Evolutionary conservation across 345 rosid genomes (phyloP).

Genomic region (Isatis tinctoria): DNA sequence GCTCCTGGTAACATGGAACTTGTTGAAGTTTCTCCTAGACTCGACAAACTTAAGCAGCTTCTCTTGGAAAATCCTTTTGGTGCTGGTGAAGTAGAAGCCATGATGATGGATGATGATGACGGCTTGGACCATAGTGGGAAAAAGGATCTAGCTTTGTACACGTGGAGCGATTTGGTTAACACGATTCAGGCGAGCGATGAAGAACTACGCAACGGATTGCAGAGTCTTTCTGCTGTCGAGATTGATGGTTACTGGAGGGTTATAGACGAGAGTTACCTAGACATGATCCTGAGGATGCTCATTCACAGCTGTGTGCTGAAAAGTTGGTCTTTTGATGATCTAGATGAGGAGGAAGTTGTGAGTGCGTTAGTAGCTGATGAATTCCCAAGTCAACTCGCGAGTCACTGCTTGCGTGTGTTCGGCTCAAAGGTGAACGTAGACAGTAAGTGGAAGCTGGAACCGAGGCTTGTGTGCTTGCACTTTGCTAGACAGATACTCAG

Average conservation of each 20-base stretch:
- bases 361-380: constrained; percentile 59
- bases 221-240: constrained; percentile 69
- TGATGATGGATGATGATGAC: constrained; percentile 30
- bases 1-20: constrained; percentile 81
- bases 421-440: constrained; percentile 43
- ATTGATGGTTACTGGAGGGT: constrained; percentile 84
- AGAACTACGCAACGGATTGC: constrained; percentile 53
- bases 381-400: constrained; percentile 46
- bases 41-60: constrained; percentile 68
- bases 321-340: constrained; percentile 62
- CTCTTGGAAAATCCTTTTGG: constrained; percentile 52
- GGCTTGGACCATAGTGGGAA: constrained; percentile 22
- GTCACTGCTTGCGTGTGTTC: constrained; percentile 59
- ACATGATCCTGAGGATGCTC: constrained; percentile 56
- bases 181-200: constrained; percentile 82
- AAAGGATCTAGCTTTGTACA: constrained; percentile 37
- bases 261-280: constrained; percentile 67
- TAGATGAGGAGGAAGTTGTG: constrained; percentile 60
- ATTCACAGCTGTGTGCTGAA: constrained; percentile 61
- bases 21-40: constrained; percentile 79
- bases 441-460: constrained; percentile 66
- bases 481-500: constrained; percentile 61
- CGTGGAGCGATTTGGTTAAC: constrained; percentile 66
- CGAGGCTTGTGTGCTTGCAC: constrained; percentile 64
- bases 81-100: constrained; percentile 37